phyloP scores from a whole-genome alignment of 2,329 filamentous ascomycete genomes.

The Clarireedia monteithiana region DNA sequence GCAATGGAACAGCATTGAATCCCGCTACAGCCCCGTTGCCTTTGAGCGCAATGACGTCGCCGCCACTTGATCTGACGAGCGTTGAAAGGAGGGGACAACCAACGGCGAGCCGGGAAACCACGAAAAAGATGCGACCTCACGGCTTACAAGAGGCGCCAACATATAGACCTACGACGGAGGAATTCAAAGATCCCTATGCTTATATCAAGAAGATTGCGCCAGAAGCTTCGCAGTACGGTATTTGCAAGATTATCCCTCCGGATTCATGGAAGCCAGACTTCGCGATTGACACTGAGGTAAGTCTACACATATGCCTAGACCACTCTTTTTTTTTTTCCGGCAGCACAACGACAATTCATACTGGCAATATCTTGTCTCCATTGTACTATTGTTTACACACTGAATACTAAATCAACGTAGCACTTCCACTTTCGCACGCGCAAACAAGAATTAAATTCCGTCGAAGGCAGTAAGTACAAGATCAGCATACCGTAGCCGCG shows the following conservation, averaged over 20 bases:
- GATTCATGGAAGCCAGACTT: slow-evolving; percentile 92
- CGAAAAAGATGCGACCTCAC: slow-evolving; percentile 73
- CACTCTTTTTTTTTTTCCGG: neutral
- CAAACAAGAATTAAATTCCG: slow-evolving; percentile 93
- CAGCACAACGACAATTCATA: neutral
- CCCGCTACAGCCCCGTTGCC: slow-evolving; percentile 26
- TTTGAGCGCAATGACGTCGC: slow-evolving; percentile 29
- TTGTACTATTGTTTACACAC: neutral
- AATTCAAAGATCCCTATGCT: slow-evolving; percentile 89
- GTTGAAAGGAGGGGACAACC: slow-evolving; percentile 87
- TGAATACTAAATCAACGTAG: slow-evolving; percentile 40
- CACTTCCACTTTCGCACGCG: slow-evolving; percentile 95
- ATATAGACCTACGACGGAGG: slow-evolving; percentile 82
- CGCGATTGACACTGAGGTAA: slow-evolving; percentile 92
- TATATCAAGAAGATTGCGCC: slow-evolving; percentile 89
- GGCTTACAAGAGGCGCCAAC: slow-evolving; percentile 84
- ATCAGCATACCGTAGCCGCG: neutral
- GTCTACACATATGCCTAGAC: slow-evolving; percentile 7
- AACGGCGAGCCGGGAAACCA: slow-evolving; percentile 64
- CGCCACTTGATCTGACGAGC: slow-evolving; percentile 73
- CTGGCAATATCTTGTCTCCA: neutral
- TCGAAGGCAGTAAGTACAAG: slow-evolving; percentile 78
- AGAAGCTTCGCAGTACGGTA: slow-evolving; percentile 79
- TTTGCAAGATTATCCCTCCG: slow-evolving; percentile 93
- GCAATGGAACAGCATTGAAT: slow-evolving; percentile 26